Evolutionary conservation across 2,329 filamentous ascomycete species (phyloP).

Genomic region (Microthyrium microscopicum): DNA sequence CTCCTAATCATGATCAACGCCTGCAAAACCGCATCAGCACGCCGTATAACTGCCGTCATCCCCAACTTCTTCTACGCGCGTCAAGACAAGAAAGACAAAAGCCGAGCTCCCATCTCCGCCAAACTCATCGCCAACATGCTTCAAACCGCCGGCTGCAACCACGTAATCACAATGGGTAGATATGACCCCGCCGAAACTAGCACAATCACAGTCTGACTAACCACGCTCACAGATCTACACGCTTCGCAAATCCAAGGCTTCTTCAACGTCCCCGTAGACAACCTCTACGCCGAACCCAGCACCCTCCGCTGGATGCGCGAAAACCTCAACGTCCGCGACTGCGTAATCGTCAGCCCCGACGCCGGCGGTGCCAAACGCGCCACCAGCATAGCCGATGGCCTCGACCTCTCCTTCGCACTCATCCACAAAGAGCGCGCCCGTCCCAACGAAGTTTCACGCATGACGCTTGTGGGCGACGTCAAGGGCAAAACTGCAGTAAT

Average conservation of each 20-base stretch:
- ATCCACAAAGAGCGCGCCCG: slow-evolving; percentile 62
- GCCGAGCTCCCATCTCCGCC: slow-evolving; percentile 86
- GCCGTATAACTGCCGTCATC: slow-evolving; percentile 86
- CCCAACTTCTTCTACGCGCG: slow-evolving; percentile 94
- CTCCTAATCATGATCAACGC: slow-evolving; percentile 96
- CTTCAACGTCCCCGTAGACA: slow-evolving; percentile 97
- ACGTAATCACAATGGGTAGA: slow-evolving; percentile 97
- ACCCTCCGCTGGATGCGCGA: slow-evolving; percentile 55
- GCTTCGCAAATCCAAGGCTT: slow-evolving; percentile 97
- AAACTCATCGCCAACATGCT: slow-evolving; percentile 88
- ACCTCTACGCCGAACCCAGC: slow-evolving; percentile 73
- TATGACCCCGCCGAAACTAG: too few species aligned
- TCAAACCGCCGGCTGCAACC: slow-evolving; percentile 88
- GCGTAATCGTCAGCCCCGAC: slow-evolving; percentile 89
- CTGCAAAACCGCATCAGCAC: slow-evolving; percentile 69
- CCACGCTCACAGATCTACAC: too few species aligned
- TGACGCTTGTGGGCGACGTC: slow-evolving; percentile 90
- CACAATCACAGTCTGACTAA: too few species aligned
- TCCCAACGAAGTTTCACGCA: slow-evolving; percentile 20
- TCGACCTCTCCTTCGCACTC: slow-evolving; percentile 88
- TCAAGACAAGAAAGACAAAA: slow-evolving; percentile 96
- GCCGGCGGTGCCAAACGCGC: slow-evolving; percentile 93
- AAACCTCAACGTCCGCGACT: slow-evolving; percentile 69
- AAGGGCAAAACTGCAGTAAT: slow-evolving; percentile 69
- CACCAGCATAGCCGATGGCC: slow-evolving; percentile 81